A percentile compares a stretch with the other conserved stretches of the same genome.
phyloP scores from a whole-genome alignment of 768 basidiomycete genomes.

The Tephrocybe sp. region DNA sequence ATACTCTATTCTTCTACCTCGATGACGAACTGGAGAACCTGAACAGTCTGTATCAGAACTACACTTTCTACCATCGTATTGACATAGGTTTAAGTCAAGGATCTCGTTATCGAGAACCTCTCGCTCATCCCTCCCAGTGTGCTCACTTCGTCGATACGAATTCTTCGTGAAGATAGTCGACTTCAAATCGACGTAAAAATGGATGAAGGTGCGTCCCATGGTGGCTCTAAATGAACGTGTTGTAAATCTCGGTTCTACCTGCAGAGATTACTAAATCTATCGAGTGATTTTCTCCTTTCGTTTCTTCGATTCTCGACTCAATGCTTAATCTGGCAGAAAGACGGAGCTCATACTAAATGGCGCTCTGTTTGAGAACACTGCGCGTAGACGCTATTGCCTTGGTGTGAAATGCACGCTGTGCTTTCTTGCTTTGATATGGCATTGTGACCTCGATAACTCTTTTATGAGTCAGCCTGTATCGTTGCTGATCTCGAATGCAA shows the following conservation, averaged over 20 bases:
- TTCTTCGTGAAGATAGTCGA: constrained; percentile 19
- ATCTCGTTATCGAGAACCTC: constrained; percentile 31
- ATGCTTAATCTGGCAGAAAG: neutral
- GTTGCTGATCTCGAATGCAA: constrained; percentile 12
- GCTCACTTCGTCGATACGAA: constrained; percentile 17
- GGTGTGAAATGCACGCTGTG: constrained; percentile 23
- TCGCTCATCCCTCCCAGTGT: constrained; percentile 20
- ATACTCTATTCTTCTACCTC: constrained; percentile 29
- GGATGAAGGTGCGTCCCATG: constrained; percentile 31
- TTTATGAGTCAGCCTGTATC: constrained; percentile 5
- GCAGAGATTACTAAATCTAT: constrained; percentile 11
- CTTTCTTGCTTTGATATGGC: constrained; percentile 37
- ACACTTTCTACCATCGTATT: neutral
- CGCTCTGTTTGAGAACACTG: neutral
- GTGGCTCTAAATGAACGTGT: neutral
- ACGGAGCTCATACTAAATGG: neutral
- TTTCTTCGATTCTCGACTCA: neutral
- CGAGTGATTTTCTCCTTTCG: neutral
- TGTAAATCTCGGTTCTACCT: neutral
- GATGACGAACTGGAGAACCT: constrained; percentile 20
- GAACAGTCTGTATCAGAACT: constrained; percentile 18
- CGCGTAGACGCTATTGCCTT: constrained; percentile 12
- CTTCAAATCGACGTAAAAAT: constrained; percentile 27
- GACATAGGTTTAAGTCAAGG: constrained; percentile 25
- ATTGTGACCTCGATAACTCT: constrained; percentile 19